Percentiles rank a stretch among this genome's conserved stretches.
Evolutionary conservation across 768 basidiomycete genomes (phyloP).

Genomic region (Galerina marginata): DNA sequence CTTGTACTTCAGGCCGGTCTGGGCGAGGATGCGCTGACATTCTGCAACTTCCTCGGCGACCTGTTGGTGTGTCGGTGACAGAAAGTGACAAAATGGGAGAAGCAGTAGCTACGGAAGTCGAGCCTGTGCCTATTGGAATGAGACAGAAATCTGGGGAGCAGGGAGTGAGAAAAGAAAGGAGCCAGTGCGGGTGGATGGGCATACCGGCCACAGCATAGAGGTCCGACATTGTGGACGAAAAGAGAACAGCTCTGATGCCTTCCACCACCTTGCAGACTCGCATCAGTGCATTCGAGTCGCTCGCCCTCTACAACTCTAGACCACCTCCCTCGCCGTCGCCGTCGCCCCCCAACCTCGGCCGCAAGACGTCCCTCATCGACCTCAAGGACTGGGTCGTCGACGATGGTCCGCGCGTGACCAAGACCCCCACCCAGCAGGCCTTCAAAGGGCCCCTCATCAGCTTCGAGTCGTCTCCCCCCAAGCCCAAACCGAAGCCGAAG

Average conservation of each 20-base stretch:
- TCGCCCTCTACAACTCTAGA: conserved; percentile 33
- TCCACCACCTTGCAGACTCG: conserved; percentile 46
- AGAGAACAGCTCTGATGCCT: conserved; percentile 23
- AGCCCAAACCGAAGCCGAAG: conserved; percentile 30
- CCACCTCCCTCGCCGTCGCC: conserved; percentile 55
- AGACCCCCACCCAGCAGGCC: conserved; percentile 33
- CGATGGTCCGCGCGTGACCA: conserved; percentile 46
- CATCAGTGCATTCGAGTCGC: conserved; percentile 69
- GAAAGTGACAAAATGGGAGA: conserved; percentile 8
- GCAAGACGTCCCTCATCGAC: conserved; percentile 70
- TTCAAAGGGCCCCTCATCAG: conserved; percentile 52
- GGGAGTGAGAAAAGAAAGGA: conserved; percentile 7
- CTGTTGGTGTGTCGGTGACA: conserved; percentile 33
- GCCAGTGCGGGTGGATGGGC: neutral
- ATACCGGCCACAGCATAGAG: conserved; percentile 82
- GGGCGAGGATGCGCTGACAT: conserved; percentile 82
- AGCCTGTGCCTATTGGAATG: conserved; percentile 81
- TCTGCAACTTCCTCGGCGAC: conserved; percentile 82
- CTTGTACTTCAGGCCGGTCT: conserved; percentile 83
- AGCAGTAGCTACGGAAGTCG: conserved; percentile 58
- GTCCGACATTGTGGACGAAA: conserved; percentile 38
- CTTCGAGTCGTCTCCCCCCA: conserved; percentile 55
- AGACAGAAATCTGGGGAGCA: conserved; percentile 77
- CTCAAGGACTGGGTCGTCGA: conserved; percentile 77
- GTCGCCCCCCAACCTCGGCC: conserved; percentile 53